Conservation (phyloP, 169 alveolate genomes). For the Plasmodium billcollinsi region DNA sequence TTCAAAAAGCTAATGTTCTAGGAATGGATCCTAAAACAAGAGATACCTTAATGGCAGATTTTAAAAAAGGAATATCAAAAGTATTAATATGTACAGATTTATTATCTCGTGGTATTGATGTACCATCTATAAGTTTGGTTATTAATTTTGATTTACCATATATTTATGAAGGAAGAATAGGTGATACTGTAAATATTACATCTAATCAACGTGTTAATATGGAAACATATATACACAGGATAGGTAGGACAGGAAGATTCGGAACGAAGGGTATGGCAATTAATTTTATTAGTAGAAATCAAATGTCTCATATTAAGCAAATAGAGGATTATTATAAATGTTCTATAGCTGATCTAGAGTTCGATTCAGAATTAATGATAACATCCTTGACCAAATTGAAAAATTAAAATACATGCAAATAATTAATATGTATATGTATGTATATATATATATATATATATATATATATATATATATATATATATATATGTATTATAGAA, state of each 20-base stretch:
- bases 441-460: not conserved
- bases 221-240: constrained; percentile 96
- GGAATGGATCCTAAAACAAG: constrained; percentile 95
- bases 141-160: constrained; percentile 96
- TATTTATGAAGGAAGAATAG: constrained; percentile 81
- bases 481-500: not conserved
- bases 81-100: constrained; percentile 98
- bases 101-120: constrained; percentile 98
- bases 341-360: constrained; percentile 57
- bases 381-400: constrained; percentile 72
- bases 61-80: constrained; percentile 96
- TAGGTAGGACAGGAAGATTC: constrained; percentile 99
- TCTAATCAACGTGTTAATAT: constrained; percentile 17
- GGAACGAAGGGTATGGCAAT: constrained; percentile 97
- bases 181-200: not conserved
- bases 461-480: not conserved
- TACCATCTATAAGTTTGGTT: constrained; percentile 96
- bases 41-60: constrained; percentile 96
- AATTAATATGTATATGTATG: constrained; percentile 5
- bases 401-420: constrained; percentile 23
- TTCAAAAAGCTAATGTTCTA: constrained; percentile 86
- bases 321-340: constrained; percentile 82
- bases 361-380: constrained; percentile 72
- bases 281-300: constrained; percentile 84
- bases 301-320: constrained; percentile 82